Evolutionary conservation across 257 asterid genomes (phyloP).

Genomic region (Leonotis leonurus): DNA sequence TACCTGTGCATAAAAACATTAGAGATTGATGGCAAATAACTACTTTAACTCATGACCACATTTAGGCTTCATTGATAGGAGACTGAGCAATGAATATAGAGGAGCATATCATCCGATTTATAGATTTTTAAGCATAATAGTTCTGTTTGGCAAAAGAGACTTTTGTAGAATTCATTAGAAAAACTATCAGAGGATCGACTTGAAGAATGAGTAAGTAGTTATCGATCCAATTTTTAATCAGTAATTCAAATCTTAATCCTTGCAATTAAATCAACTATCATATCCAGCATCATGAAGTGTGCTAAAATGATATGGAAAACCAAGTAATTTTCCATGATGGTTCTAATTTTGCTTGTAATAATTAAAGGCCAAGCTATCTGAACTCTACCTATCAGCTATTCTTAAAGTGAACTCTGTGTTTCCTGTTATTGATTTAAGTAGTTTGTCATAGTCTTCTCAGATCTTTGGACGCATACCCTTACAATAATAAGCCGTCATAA

Average conservation of each 20-base stretch:
- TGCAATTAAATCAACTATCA: background rate
- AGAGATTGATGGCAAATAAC: background rate
- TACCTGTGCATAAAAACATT: slow-evolving; percentile 1
- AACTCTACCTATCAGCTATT: background rate
- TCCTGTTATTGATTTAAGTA: background rate
- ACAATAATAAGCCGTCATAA: background rate
- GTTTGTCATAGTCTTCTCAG: background rate
- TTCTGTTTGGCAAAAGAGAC: background rate
- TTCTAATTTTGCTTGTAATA: background rate
- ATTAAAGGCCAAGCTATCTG: background rate
- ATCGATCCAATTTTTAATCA: background rate
- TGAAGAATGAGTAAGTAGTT: background rate
- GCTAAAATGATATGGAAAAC: background rate
- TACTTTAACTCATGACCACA: background rate
- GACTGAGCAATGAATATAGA: background rate
- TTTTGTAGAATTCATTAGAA: background rate
- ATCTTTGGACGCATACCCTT: background rate
- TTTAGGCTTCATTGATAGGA: background rate
- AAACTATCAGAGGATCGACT: background rate
- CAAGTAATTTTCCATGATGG: background rate
- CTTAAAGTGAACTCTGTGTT: background rate
- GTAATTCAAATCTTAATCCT: background rate
- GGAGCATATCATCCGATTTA: background rate
- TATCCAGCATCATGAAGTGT: too few species aligned
- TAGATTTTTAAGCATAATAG: slow-evolving; percentile 3